Percentiles rank a stretch among this genome's conserved stretches.
Conservation (phyloP, 2,329 filamentous ascomycete species). For the Fusarium temperatum region DNA sequence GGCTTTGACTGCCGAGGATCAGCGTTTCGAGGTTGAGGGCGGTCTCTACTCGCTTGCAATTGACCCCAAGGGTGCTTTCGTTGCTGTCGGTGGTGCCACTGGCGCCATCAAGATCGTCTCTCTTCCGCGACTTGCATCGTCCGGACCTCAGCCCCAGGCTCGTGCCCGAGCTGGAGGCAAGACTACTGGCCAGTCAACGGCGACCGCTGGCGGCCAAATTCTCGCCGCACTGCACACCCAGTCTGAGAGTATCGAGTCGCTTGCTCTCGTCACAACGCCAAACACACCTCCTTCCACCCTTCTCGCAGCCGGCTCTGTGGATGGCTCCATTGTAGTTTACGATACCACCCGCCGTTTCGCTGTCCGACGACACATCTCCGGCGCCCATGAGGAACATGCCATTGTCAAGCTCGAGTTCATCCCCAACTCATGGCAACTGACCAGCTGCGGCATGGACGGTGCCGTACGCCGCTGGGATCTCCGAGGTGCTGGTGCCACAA, state of each 20-base stretch:
- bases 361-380: constrained; percentile 81
- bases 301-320: constrained; percentile 73
- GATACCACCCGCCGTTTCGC: constrained; percentile 88
- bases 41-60: constrained; percentile 90
- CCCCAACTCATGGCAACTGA: constrained; percentile 73
- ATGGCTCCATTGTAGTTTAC: constrained; percentile 84
- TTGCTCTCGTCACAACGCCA: constrained; percentile 63
- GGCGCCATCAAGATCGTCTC: constrained; percentile 87
- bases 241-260: constrained; percentile 77
- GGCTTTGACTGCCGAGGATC: constrained; percentile 80
- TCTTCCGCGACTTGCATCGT: constrained; percentile 70
- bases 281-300: constrained; percentile 60
- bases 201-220: constrained; percentile 65
- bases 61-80: constrained; percentile 79
- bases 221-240: constrained; percentile 86
- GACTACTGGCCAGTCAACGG: constrained; percentile 45
- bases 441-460: constrained; percentile 91
- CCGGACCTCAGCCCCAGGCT: constrained; percentile 35
- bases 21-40: constrained; percentile 91
- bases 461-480: constrained; percentile 90
- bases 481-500: constrained; percentile 54
- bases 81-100: constrained; percentile 87
- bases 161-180: constrained; percentile 46
- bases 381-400: constrained; percentile 86
- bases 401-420: constrained; percentile 96